A percentile compares a stretch with the other conserved stretches of the same genome.
These are phyloP conservation scores for Tuber melanosporum DNA, from an alignment of 495 filamentous ascomycete genomes.

Conservation along the genomic window DNA sequence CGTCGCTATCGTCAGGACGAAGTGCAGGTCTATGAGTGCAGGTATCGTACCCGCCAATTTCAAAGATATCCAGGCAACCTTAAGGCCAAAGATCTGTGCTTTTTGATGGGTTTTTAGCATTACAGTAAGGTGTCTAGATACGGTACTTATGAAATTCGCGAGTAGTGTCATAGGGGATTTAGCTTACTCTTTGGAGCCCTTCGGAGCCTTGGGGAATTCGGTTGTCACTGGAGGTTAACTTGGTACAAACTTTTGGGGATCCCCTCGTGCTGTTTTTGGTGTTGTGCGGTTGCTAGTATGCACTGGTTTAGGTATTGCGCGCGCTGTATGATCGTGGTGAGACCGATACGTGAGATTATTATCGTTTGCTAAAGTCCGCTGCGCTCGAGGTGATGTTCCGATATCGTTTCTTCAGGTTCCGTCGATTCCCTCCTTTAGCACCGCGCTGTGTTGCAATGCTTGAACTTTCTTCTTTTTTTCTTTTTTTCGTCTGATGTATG, in stretches of 20 bases:
- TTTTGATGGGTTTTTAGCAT: too few relatives aligned
- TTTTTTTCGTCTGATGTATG: slow-evolving; percentile 6
- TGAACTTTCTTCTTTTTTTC: neutral
- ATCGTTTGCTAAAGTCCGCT: neutral
- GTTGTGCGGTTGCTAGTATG: neutral
- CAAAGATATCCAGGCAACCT: too few relatives aligned
- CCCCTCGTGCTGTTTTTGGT: neutral
- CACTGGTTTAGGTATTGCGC: neutral
- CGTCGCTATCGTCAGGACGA: neutral
- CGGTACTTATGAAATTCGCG: too few relatives aligned
- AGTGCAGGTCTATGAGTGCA: neutral
- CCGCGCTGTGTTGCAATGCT: neutral
- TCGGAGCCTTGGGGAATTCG: neutral
- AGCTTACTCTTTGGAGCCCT: neutral
- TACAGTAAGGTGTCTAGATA: too few relatives aligned
- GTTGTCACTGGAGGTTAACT: neutral
- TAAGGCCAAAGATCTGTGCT: too few relatives aligned
- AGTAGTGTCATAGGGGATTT: neutral
- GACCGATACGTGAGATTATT: neutral
- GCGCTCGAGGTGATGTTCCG: neutral
- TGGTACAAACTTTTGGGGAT: neutral
- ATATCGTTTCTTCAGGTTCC: neutral
- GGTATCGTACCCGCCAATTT: neutral
- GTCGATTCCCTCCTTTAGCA: neutral
- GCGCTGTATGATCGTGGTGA: neutral